Percentiles rank a stretch among this genome's conserved stretches.
Conservation (phyloP, 78 protist genomes). For the Dictyostelium discoideum region DNA sequence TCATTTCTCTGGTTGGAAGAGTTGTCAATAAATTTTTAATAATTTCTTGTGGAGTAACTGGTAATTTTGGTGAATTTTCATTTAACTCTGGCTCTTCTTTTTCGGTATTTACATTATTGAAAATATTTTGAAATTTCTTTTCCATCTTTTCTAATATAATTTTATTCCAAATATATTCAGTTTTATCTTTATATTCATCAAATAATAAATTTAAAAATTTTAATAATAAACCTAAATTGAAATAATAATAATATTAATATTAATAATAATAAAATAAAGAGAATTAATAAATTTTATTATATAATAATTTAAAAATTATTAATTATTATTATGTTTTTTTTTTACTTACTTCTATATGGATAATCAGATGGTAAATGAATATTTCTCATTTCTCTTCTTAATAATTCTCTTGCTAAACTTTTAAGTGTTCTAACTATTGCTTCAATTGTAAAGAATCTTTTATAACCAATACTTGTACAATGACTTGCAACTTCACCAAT, state of each 20-base stretch:
- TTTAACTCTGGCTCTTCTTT: background rate
- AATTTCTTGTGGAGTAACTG: background rate
- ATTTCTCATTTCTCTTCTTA: constrained; percentile 76
- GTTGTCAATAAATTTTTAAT: background rate
- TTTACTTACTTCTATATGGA: constrained; percentile 70
- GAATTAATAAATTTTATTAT: background rate
- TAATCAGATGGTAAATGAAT: constrained; percentile 72
- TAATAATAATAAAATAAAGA: background rate
- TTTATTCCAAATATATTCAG: constrained; percentile 10
- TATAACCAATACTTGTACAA: background rate
- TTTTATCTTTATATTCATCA: constrained; percentile 2
- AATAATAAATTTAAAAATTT: constrained; percentile 66
- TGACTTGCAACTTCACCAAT: constrained; percentile 15
- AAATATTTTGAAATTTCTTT: constrained; percentile 43
- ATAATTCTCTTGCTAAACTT: constrained; percentile 62
- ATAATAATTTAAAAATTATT: background rate
- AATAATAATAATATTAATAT: background rate
- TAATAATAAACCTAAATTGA: constrained; percentile 3
- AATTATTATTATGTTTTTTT: background rate
- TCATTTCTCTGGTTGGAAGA: background rate
- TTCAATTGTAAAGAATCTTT: constrained; percentile 26
- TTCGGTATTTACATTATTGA: background rate
- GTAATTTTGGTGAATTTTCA: background rate
- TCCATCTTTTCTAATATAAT: constrained; percentile 42
- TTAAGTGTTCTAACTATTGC: constrained; percentile 23